These are phyloP conservation scores for Pichia californica DNA, from an alignment of 805 yeast genomes.

Conservation along the genomic window DNA sequence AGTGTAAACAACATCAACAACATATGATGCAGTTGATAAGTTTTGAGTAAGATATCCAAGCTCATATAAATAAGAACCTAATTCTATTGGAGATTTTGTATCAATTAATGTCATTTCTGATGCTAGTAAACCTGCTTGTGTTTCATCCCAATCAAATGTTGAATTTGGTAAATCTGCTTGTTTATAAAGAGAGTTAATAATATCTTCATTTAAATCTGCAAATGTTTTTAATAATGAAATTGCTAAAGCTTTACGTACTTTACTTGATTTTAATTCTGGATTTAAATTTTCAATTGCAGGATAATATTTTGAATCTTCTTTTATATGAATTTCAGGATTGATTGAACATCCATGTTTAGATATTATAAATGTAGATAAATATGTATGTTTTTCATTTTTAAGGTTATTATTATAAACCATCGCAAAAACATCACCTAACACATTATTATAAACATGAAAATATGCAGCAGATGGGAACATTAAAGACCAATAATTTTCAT, in stretches of 20 bases:
- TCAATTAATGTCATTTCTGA: conserved; percentile 52
- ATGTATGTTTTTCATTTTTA: conserved; percentile 16
- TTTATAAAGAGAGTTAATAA: conserved; percentile 13
- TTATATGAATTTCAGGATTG: conserved; percentile 52
- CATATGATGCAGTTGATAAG: conserved; percentile 37
- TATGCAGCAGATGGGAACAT: conserved; percentile 45
- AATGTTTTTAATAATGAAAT: conserved; percentile 63
- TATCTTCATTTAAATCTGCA: conserved; percentile 42
- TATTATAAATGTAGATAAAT: conserved; percentile 46
- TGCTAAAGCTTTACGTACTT: conserved; percentile 71
- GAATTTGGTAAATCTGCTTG: conserved; percentile 18
- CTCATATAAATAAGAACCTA: conserved; percentile 50
- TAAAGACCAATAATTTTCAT: conserved; percentile 33
- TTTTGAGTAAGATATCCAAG: conserved; percentile 47
- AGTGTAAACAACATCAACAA: conserved; percentile 67
- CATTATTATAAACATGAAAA: conserved; percentile 43
- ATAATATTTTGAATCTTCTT: conserved; percentile 58
- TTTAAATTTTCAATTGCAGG: conserved; percentile 72
- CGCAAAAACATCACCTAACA: conserved; percentile 41
- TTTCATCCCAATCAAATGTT: conserved; percentile 61
- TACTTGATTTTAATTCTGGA: conserved; percentile 41
- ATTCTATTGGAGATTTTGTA: conserved; percentile 44
- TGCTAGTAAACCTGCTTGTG: conserved; percentile 77
- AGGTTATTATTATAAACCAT: conserved; percentile 44
- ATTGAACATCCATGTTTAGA: conserved; percentile 63